These are phyloP conservation scores for Microstegium vimineum DNA, from an alignment of 176 grass and related monocot species.

Conservation along the genomic window DNA sequence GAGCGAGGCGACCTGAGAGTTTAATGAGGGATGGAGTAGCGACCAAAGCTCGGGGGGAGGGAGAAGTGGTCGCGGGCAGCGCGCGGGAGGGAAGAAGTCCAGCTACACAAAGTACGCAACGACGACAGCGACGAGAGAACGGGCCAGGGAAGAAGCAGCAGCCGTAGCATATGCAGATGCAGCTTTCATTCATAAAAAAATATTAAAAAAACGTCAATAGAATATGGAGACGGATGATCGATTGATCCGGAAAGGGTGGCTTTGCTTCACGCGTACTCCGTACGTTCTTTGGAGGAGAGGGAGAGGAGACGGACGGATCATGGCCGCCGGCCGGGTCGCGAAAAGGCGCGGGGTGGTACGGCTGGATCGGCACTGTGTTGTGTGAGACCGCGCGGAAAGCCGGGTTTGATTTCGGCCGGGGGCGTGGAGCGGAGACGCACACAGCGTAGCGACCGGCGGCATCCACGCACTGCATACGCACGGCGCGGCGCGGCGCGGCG, in stretches of 20 bases:
- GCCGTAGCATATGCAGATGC: neutral
- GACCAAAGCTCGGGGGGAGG: too few relatives aligned
- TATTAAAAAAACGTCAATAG: neutral
- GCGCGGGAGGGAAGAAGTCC: constrained; percentile 19
- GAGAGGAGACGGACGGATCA: neutral
- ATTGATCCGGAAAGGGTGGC: neutral
- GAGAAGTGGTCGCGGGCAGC: constrained; percentile 24
- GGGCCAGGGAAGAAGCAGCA: fast-evolving
- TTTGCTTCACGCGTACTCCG: constrained; percentile 36
- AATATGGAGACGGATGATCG: neutral
- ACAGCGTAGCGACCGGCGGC: neutral
- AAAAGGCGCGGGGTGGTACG: neutral
- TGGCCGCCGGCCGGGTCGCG: neutral
- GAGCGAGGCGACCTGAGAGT: neutral
- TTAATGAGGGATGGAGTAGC: neutral
- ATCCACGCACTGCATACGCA: too few relatives aligned
- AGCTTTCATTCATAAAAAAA: neutral
- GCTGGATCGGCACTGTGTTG: too few relatives aligned
- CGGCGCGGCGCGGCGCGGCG: neutral
- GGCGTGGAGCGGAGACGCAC: neutral
- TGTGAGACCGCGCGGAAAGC: too few relatives aligned
- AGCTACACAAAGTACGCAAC: constrained; percentile 11
- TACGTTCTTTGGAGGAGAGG: neutral
- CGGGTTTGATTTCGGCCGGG: neutral
- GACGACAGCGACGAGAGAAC: constrained; percentile 3